A percentile compares a stretch with the other conserved stretches of the same genome.
Evolutionary conservation across 2,329 filamentous ascomycete genomes (phyloP).

Genomic region (Fusarium aywerte): DNA sequence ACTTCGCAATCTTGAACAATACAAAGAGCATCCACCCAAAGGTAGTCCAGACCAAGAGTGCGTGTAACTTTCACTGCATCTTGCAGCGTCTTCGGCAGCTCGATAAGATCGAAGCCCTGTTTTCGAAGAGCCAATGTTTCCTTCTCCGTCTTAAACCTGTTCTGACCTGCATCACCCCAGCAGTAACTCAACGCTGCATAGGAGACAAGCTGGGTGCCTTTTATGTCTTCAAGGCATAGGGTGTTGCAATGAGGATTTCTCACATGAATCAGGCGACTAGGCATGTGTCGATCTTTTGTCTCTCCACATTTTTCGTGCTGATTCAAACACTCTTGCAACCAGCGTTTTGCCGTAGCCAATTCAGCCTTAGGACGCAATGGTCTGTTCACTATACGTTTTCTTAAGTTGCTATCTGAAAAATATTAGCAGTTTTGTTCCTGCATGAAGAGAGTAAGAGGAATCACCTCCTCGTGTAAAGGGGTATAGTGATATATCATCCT

Average conservation of each 20-base stretch:
- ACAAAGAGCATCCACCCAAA: background rate
- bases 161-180: background rate
- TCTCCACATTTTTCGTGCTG: background rate
- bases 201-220: background rate
- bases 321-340: background rate
- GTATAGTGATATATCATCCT: background rate
- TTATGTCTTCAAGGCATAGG: background rate
- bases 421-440: background rate
- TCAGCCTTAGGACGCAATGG: background rate
- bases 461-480: background rate
- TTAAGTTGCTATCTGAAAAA: background rate
- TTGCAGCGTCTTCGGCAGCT: background rate
- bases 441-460: background rate
- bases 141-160: background rate
- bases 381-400: background rate
- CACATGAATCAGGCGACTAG: background rate
- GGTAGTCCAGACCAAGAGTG: background rate
- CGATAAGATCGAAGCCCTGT: background rate
- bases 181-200: background rate
- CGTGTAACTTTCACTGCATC: background rate
- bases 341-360: background rate
- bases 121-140: background rate
- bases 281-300: background rate
- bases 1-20: background rate
- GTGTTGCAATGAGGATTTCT: background rate